Base-by-base conservation (phyloP, 148 eudicot genomes). In the Selenicereus undatus region DNA sequence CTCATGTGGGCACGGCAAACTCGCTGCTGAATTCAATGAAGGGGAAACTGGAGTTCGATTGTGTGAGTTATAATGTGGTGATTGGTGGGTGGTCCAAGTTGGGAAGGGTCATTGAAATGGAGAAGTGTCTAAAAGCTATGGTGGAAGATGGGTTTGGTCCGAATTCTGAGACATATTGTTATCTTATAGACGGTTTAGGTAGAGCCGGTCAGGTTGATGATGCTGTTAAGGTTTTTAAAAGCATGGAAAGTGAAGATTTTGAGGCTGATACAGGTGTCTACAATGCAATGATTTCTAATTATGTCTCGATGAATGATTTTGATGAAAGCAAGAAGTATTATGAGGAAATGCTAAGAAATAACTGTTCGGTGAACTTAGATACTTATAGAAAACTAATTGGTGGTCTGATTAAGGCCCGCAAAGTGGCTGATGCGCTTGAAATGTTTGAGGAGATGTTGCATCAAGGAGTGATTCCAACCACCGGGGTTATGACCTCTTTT, bases 381-480 rank as follows among this genome's bases (percentile, higher is more conserved):
- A 92, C 97, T 60, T 93, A 91, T 66, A 74, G 81, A 16, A 84
- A 84, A 78, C 54, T 93, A 52, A 90, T 93, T 54, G 20, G 71
- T 22, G 91, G 87, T 42, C 83, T 88, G 76, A 84, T 96, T 20
- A 92, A 90, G 87, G 87, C 83, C 71, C 90, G 92, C 29, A 92
- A 91, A 88, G 99, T 96, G 72, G 90, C 99, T 32, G 97, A 96
- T 90, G 98, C 95, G 12, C 87, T 96, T 82, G 99, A 92, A 76
- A 76, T 91, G 87, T 92, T 92, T 52, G 93, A 96, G 82, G 89
- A 87, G 52, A 96, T 96, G 99, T 81, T 91, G 42, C 80, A 45
- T 81, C 87, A 82, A 69, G 95, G 94, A 50, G 80, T 93, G 17
- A 71, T 81, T 78, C 97, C 98, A 22, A 73, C 89, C n/a, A 83